Base-by-base conservation (phyloP, 768 basidiomycete genomes). In the Mycena polygramma region DNA sequence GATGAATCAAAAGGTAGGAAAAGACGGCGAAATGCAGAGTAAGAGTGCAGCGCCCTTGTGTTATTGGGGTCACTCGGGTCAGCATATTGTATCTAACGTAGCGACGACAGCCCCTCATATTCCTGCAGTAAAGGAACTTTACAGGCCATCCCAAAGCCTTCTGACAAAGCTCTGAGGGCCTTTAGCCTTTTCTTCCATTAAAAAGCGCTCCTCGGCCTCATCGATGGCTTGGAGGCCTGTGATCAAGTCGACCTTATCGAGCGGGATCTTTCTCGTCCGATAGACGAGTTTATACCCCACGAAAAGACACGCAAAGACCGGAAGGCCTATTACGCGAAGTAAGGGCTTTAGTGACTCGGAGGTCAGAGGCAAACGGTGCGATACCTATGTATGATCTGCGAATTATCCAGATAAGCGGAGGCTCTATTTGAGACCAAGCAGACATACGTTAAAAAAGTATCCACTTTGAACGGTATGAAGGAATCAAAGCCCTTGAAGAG, bases 401-500 rank as follows among this genome's bases (percentile, higher is more conserved):
- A 81, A 79, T 6, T 76, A 30, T 24, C 37, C 41, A 41, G 14
- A 30, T 61, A 13, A 61, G 46, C 4, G n/a, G 6, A 8, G 2
- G 45, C 17, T 10, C 1, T 4, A 48, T 13, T 15, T 63, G 66
- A 53, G 60, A 73, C 61, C 15, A 70, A 49, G 37, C 63, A 36
- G 57, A 79, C 87, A 75, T 76, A 90, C 81, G 91, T 92, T 73
- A 93, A 80, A 71, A 91, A 91, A 61, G 84, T 90, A 73, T 87
- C 87, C 15, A 79, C 77, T 70, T 79, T 84, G 79, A 87, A 91
- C 30, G 84, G 85, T 35, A 86, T 70, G 73, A 87, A 87, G 0
- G 84, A 80, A 68, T 86, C 85, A 52, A 86, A 87, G 30, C 87
- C 88, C 77, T 91, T 90, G 82, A 91, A 90, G 8, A 89, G 64